Percentiles rank a stretch among this genome's conserved stretches.
Conservation (phyloP, 345 rosid genomes). For the Kernera saxatilis region DNA sequence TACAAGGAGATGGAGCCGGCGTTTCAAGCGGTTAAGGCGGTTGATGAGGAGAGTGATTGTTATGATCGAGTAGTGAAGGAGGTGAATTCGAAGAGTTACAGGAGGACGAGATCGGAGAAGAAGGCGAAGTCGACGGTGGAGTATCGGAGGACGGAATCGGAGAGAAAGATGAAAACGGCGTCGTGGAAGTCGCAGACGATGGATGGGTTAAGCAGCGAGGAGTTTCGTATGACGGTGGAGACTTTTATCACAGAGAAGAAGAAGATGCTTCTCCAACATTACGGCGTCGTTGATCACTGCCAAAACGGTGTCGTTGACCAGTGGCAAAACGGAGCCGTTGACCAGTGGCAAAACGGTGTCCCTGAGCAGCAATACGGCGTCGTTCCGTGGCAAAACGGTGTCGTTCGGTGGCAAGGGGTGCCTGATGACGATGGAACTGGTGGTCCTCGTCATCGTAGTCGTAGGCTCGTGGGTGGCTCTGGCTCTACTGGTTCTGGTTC, state of each 20-base stretch:
- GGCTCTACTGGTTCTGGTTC: conserved; percentile 9
- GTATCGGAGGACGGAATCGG: conserved; percentile 16
- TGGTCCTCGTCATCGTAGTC: background rate
- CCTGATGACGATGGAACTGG: background rate
- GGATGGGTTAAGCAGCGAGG: conserved; percentile 31
- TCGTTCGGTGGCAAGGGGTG: background rate
- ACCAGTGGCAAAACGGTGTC: background rate
- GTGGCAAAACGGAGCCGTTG: background rate
- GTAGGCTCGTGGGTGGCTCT: conserved; percentile 7
- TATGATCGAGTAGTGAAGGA: background rate
- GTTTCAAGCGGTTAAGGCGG: background rate
- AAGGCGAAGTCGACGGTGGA: background rate
- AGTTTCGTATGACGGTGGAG: conserved; percentile 30
- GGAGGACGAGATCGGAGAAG: conserved; percentile 17
- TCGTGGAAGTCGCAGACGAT: conserved; percentile 20
- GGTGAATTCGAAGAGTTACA: background rate
- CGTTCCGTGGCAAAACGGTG: background rate
- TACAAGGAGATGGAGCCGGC: background rate
- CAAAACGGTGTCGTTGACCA: background rate
- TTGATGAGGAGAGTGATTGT: background rate
- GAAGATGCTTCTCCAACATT: background rate
- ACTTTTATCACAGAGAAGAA: conserved; percentile 26
- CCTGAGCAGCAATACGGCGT: background rate
- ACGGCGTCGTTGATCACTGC: background rate
- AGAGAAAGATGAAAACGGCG: conserved; percentile 9